Conservation (phyloP, 2,329 filamentous ascomycete species). For the Clarireedia sp. region DNA sequence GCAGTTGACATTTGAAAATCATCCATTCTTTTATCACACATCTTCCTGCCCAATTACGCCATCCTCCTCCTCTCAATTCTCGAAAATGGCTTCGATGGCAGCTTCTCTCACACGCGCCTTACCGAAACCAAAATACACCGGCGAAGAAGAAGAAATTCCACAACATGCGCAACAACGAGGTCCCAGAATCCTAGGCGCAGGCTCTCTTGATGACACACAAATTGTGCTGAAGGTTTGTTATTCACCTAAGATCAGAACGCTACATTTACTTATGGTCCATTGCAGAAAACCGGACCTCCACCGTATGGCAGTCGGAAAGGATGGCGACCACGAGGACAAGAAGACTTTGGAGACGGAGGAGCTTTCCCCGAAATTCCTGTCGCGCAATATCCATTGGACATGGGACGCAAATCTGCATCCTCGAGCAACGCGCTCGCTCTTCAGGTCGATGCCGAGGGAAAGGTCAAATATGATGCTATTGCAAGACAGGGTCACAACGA, state of each 20-base stretch:
- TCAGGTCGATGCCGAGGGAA: slow-evolving; percentile 83
- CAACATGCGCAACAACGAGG: slow-evolving; percentile 66
- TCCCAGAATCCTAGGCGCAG: slow-evolving; percentile 71
- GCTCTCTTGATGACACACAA: slow-evolving; percentile 76
- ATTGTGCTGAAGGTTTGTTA: slow-evolving; percentile 63
- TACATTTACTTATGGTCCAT: slow-evolving; percentile 18
- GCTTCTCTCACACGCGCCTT: slow-evolving; percentile 70
- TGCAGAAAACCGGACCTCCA: slow-evolving; percentile 70
- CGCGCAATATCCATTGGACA: slow-evolving; percentile 91
- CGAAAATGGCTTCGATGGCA: slow-evolving; percentile 56
- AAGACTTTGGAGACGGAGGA: slow-evolving; percentile 94
- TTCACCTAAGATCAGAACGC: background rate
- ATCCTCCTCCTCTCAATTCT: background rate
- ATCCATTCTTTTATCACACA: background rate
- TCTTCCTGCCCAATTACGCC: background rate
- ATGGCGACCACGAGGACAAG: slow-evolving; percentile 82
- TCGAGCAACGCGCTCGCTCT: slow-evolving; percentile 85
- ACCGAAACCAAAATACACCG: slow-evolving; percentile 84
- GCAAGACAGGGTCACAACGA: slow-evolving; percentile 81
- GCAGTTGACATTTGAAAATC: background rate
- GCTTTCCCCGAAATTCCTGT: slow-evolving; percentile 91
- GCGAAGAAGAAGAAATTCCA: slow-evolving; percentile 76
- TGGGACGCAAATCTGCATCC: slow-evolving; percentile 69
- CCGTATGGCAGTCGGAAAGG: slow-evolving; percentile 78
- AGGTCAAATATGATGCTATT: slow-evolving; percentile 94